These are phyloP conservation scores for grape (Vitis vinifera) DNA, from an alignment of 164 flowering plant species.

Conservation along the genomic window ASM3070453v1 NC_081807.1:451001-451500, in stretches of 20 bases:
- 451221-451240: conserved; percentile 8
- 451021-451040: neutral
- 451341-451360: conserved; percentile 56
- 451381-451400: conserved; percentile 28
- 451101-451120: conserved; percentile 22
- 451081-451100: neutral
- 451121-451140: conserved; percentile 50
- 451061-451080: neutral
- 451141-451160: conserved; percentile 27
- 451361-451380: conserved; percentile 41
- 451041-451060: neutral
- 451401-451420: conserved; percentile 19
- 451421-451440: conserved; percentile 41
- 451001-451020: neutral
- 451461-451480: conserved; percentile 21
- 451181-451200: conserved; percentile 30
- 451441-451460: conserved; percentile 40
- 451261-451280: neutral
- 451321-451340: conserved; percentile 42
- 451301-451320: conserved; percentile 40
- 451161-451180: conserved; percentile 41
- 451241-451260: neutral
- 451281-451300: neutral
- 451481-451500: conserved; percentile 42
- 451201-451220: conserved; percentile 42